Conservation (phyloP, 148 eudicot species). For the Rheum nobile region DNA sequence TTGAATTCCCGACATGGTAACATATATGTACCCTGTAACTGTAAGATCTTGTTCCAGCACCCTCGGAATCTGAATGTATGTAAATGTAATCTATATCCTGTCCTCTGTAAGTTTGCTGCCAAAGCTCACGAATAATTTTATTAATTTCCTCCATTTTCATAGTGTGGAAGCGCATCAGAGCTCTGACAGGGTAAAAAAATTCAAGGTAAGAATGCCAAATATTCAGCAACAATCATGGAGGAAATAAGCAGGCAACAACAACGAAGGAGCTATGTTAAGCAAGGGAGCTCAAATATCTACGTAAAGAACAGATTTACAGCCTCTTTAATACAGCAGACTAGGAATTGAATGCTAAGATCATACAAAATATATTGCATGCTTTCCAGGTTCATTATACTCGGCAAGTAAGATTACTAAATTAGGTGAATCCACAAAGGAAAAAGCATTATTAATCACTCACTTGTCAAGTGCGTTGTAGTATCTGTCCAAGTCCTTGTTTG, state of each 20-base stretch:
- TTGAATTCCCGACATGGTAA: neutral
- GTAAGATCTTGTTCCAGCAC: slow-evolving; percentile 93
- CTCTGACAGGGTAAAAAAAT: slow-evolving; percentile 32
- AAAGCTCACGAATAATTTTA: slow-evolving; percentile 87
- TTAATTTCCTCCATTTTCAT: slow-evolving; percentile 99
- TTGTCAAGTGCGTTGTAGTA: slow-evolving; percentile 98
- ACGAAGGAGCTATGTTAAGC: neutral
- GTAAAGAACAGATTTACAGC: neutral
- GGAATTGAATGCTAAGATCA: neutral
- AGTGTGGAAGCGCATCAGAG: slow-evolving; percentile 96
- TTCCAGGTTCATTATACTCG: neutral
- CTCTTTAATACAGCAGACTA: neutral
- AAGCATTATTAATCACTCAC: slow-evolving; percentile 30
- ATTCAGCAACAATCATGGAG: neutral
- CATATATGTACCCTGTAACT: slow-evolving; percentile 63
- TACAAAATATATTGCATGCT: neutral
- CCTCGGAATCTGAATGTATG: slow-evolving; percentile 95
- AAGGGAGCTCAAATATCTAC: neutral
- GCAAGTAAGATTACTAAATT: slow-evolving; percentile 3
- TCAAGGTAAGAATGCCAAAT: neutral
- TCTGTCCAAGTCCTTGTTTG: slow-evolving; percentile 95
- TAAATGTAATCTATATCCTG: slow-evolving; percentile 95
- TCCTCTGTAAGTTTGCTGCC: slow-evolving; percentile 99
- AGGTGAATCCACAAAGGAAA: neutral
- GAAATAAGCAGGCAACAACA: neutral